phyloP scores from a whole-genome alignment of 768 basidiomycete species.

The Boletus coccyginus region DNA sequence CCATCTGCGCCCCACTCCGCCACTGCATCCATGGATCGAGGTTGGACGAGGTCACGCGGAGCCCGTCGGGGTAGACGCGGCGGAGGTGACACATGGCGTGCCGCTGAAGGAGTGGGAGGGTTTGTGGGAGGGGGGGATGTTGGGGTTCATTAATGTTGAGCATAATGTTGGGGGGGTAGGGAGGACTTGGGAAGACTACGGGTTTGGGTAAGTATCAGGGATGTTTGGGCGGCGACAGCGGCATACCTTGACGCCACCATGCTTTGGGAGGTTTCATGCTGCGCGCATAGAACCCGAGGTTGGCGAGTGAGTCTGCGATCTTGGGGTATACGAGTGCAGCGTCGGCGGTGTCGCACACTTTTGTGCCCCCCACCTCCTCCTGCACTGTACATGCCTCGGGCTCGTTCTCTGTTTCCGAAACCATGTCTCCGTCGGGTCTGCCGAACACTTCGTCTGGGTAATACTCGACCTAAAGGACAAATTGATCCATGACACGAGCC shows the following conservation, averaged over 20 bases:
- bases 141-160: slow-evolving; percentile 61
- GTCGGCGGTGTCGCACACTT: slow-evolving; percentile 15
- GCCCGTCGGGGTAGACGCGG: slow-evolving; percentile 57
- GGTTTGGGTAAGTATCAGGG: background rate
- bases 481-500: background rate
- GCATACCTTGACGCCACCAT: slow-evolving; percentile 44
- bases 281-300: slow-evolving; percentile 56
- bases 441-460: slow-evolving; percentile 35
- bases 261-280: slow-evolving; percentile 58
- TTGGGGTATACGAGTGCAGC: slow-evolving; percentile 10
- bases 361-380: slow-evolving; percentile 9
- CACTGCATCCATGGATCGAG: slow-evolving; percentile 51
- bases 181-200: slow-evolving; percentile 16
- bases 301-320: slow-evolving; percentile 53
- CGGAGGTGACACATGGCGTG: slow-evolving; percentile 47
- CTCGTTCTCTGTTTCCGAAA: background rate
- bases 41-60: slow-evolving; percentile 55
- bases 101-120: slow-evolving; percentile 36
- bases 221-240: background rate
- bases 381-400: slow-evolving; percentile 4
- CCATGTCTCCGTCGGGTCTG: background rate
- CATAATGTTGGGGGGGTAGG: slow-evolving; percentile 40
- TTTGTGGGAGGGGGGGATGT: slow-evolving; percentile 40
- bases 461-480: slow-evolving; percentile 47
- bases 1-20: slow-evolving; percentile 56